Evolutionary conservation across 108 stramenopile genomes (phyloP).

Genomic region (Bacterosira constricta): DNA sequence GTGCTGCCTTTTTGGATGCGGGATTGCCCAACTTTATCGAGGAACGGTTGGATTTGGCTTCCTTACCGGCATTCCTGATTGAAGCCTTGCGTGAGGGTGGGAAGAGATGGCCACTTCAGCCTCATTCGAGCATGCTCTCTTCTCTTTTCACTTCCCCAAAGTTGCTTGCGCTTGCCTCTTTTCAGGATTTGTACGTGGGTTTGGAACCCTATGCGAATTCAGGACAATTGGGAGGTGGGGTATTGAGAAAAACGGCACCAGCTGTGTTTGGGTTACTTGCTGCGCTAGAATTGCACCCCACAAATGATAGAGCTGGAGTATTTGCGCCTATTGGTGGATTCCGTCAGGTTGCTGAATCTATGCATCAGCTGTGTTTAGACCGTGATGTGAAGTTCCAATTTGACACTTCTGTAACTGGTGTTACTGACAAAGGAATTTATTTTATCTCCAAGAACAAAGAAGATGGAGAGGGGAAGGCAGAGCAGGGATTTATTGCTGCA

Average conservation of each 20-base stretch:
- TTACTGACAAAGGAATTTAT: conserved; percentile 61
- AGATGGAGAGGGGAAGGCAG: background rate
- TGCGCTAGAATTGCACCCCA: conserved; percentile 90
- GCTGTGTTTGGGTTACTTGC: conserved; percentile 91
- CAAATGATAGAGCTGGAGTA: conserved; percentile 69
- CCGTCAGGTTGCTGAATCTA: conserved; percentile 62
- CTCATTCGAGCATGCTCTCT: conserved; percentile 77
- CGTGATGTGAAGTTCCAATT: conserved; percentile 61
- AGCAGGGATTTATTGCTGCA: conserved; percentile 55
- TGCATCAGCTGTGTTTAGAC: conserved; percentile 57
- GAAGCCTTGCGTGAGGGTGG: conserved; percentile 63
- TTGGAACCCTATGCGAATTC: conserved; percentile 78
- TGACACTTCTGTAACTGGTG: conserved; percentile 58
- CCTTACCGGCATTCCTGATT: conserved; percentile 68
- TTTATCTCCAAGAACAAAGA: conserved; percentile 17
- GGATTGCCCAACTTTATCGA: conserved; percentile 88
- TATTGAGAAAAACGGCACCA: conserved; percentile 79
- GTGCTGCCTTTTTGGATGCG: conserved; percentile 73
- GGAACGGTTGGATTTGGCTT: conserved; percentile 62
- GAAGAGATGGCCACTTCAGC: conserved; percentile 75
- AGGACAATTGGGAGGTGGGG: conserved; percentile 57
- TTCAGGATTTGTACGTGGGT: conserved; percentile 93
- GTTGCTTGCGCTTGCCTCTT: conserved; percentile 81
- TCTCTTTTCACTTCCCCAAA: conserved; percentile 68
- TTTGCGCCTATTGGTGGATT: conserved; percentile 91